These are phyloP conservation scores for Castanopsis chinensis DNA, from an alignment of 306 rosid genomes.

Conservation along the genomic window DNA sequence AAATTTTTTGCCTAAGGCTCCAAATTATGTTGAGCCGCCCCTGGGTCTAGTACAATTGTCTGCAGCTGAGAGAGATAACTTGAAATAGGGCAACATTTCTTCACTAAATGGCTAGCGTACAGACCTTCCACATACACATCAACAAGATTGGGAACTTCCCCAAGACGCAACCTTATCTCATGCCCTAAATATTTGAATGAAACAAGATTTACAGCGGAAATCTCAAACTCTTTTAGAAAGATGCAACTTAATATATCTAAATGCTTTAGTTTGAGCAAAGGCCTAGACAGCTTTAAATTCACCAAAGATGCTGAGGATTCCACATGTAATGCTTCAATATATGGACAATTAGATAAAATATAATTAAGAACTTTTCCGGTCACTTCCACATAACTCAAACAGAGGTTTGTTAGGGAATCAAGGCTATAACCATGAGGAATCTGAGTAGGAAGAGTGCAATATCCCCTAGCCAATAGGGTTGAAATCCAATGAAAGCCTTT, in stretches of 20 bases:
- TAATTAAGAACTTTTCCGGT: background rate
- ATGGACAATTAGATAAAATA: background rate
- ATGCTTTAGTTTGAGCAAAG: background rate
- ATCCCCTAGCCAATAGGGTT: background rate
- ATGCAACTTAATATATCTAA: background rate
- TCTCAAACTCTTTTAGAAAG: background rate
- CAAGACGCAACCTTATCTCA: too few relatives aligned
- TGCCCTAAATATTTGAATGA: background rate
- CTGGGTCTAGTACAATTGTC: too few relatives aligned
- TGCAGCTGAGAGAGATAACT: too few relatives aligned
- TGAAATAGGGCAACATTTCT: too few relatives aligned
- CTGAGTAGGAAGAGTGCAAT: background rate
- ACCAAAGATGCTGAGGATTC: background rate
- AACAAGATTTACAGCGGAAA: background rate
- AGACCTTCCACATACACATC: too few relatives aligned
- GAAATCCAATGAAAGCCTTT: background rate
- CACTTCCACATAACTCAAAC: background rate
- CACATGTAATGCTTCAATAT: background rate
- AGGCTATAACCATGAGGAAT: background rate
- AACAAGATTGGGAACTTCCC: too few relatives aligned
- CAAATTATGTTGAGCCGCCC: too few relatives aligned
- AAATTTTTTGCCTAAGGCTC: too few relatives aligned
- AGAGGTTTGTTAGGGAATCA: background rate
- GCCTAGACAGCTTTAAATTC: background rate
- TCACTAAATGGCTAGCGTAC: too few relatives aligned